Percentiles rank a stretch among this genome's conserved stretches.
phyloP scores from a whole-genome alignment of 148 eudicot genomes.

The Chenopodium formosanum region DNA sequence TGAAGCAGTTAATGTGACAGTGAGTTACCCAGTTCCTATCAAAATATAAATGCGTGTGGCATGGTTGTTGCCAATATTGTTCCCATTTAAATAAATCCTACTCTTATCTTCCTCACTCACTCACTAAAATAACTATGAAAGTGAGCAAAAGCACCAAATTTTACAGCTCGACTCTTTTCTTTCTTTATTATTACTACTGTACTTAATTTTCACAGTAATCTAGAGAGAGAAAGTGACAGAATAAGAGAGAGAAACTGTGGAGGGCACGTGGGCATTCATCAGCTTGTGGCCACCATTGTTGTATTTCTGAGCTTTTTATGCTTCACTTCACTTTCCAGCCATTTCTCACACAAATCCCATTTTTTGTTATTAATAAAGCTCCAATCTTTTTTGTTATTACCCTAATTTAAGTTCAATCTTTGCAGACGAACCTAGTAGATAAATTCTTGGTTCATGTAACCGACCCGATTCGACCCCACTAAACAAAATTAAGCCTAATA shows the following conservation, averaged over 20 bases:
- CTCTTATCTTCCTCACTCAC: background rate
- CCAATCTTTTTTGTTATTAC: background rate
- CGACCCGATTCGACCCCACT: too few species aligned
- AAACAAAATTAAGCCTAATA: background rate
- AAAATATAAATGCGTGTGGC: constrained; percentile 19
- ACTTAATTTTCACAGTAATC: constrained; percentile 5
- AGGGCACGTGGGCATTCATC: constrained; percentile 32
- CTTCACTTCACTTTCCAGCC: constrained; percentile 27
- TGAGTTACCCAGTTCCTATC: background rate
- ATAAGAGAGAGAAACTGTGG: background rate
- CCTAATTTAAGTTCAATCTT: constrained; percentile 3
- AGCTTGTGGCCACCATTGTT: constrained; percentile 38
- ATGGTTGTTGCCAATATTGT: constrained; percentile 23
- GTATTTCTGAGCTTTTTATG: constrained; percentile 25
- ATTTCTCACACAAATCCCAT: constrained; percentile 9
- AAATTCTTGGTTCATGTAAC: too few species aligned
- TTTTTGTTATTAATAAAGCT: constrained; percentile 4
- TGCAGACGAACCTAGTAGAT: background rate
- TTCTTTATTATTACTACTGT: constrained; percentile 8
- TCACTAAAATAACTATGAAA: constrained; percentile 1
- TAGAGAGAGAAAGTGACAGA: background rate
- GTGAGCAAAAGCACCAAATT: background rate
- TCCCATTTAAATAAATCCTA: constrained; percentile 5
- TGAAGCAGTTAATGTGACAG: constrained; percentile 18
- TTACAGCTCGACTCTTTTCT: constrained; percentile 13